Evolutionary conservation across 1,139 yeast genomes (phyloP).

Genomic region (Yamadazyma buinensis): DNA sequence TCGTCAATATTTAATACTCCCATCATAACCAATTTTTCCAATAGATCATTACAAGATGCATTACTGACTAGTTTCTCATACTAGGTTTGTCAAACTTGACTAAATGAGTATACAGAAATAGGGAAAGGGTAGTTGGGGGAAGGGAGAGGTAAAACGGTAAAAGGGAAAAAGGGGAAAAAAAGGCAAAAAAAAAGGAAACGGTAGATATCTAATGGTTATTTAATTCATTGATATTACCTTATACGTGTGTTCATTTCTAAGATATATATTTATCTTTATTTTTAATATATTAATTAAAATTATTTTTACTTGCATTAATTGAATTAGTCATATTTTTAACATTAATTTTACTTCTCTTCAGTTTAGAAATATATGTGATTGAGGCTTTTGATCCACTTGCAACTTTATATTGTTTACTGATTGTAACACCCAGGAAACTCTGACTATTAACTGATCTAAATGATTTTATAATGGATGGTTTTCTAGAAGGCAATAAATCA

Average conservation of each 20-base stretch:
- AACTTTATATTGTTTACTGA: conserved; percentile 52
- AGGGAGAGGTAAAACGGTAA: too few species aligned
- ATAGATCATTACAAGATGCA: conserved; percentile 34
- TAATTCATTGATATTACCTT: conserved; percentile 3
- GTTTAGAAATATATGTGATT: conserved; percentile 50
- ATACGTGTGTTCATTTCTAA: too few species aligned
- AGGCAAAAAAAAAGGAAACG: too few species aligned
- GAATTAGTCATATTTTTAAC: conserved; percentile 4
- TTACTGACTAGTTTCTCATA: conserved; percentile 13
- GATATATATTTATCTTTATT: too few species aligned
- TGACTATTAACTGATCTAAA: conserved; percentile 36
- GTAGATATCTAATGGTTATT: conserved; percentile 1
- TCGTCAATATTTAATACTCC: conserved; percentile 37
- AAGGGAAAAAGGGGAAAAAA: too few species aligned
- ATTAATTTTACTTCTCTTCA: conserved; percentile 7
- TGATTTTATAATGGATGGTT: conserved; percentile 47
- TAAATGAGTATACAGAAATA: too few species aligned
- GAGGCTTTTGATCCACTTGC: conserved; percentile 60
- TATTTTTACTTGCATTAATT: conserved; percentile 3
- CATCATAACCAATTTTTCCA: conserved; percentile 32
- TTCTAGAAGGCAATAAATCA: conserved; percentile 34
- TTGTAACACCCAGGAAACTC: conserved; percentile 52
- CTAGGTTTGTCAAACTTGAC: too few species aligned
- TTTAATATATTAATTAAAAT: conserved; percentile 4
- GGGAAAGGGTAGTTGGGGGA: too few species aligned